Evolutionary conservation across 2,329 filamentous ascomycete genomes (phyloP).

Genomic region (Clonostachys chloroleuca): DNA sequence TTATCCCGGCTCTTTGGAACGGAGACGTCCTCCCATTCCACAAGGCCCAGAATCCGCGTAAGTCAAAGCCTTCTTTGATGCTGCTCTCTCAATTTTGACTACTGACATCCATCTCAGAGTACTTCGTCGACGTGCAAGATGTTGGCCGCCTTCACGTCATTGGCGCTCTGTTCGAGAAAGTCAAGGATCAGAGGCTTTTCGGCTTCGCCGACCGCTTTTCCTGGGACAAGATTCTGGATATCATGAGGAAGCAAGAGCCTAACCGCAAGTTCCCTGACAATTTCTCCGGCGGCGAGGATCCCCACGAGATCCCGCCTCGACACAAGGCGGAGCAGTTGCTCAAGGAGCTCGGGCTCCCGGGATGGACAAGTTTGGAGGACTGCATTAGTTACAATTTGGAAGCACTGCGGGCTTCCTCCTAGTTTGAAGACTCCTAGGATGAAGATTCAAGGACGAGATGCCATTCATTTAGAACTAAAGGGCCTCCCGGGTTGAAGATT

Average conservation of each 20-base stretch:
- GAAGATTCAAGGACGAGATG: no score
- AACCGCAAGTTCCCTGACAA: constrained; percentile 11
- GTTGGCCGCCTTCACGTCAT: constrained; percentile 46
- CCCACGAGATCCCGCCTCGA: constrained; percentile 4
- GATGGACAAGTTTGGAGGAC: constrained; percentile 9
- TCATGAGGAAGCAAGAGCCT: constrained; percentile 14
- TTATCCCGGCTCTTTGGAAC: constrained; percentile 11
- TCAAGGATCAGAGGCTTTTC: constrained; percentile 46
- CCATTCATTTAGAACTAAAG: no score
- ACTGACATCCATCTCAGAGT: constrained; percentile 19
- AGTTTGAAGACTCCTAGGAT: no score
- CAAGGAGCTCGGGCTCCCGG: constrained; percentile 5
- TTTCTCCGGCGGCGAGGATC: constrained; percentile 8
- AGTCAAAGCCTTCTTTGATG: no score
- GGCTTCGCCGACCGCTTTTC: constrained; percentile 42
- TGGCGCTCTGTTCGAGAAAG: constrained; percentile 37
- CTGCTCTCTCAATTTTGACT: no score
- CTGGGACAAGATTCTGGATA: constrained; percentile 32
- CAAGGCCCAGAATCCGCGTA: no score
- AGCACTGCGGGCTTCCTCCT: no score
- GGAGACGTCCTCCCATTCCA: constrained; percentile 3
- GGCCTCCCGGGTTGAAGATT: no score
- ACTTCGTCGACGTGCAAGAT: constrained; percentile 42
- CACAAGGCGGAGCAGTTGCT: constrained; percentile 10
- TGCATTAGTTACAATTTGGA: neutral